Base-by-base conservation (phyloP, 805 yeast species). In the Metschnikowia matae region DNA sequence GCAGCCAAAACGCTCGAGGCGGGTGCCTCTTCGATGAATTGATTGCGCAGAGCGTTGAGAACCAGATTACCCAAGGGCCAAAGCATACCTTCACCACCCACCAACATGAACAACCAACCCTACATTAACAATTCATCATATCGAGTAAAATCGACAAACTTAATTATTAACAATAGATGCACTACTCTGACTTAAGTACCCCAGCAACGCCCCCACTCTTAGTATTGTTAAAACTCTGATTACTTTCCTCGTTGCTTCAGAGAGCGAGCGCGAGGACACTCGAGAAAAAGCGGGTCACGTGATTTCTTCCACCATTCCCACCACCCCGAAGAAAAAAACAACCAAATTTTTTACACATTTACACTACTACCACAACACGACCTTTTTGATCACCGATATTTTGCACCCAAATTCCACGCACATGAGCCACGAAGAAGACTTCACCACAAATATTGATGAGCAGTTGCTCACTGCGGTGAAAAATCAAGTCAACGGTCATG, bases 1-100 rank as follows among this genome's bases (percentile, higher is more conserved):
- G 96, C 94, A 0, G 69, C 75, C 44, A 66, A 66, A 21, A 61
- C 64, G 34, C 59, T 70, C 32, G 51, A 59, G 21, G 34, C 13
- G n/a, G 23, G 49, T 6, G 34, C 21, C 23, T 18, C 34, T 17
- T 15, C 17, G 17, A 7, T n/a, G 13, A 4, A 2, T 13, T 39
- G 32, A 39, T 39, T 8, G 10, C 13, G 23, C 31, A 7, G 31
- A 38, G 18, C n/a, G 17, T 39, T 23, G 41, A 21, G n/a, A 6
- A 23, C 15, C 11, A 7, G 15, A 15, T 26, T 5, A 13, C 40
- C 26, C 11, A 26, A 26, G 11, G 11, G 29, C 29, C 11, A 18
- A 39, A 23, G 41, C 23, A 23, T 31, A 21, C 31, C 13, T 23
- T 8, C 14, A 3, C 15, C 11, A 23, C 31, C 29, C 29, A 26